Conservation (phyloP, 2,329 filamentous ascomycete species). For the Aspergillus fumigatiaffinis region DNA sequence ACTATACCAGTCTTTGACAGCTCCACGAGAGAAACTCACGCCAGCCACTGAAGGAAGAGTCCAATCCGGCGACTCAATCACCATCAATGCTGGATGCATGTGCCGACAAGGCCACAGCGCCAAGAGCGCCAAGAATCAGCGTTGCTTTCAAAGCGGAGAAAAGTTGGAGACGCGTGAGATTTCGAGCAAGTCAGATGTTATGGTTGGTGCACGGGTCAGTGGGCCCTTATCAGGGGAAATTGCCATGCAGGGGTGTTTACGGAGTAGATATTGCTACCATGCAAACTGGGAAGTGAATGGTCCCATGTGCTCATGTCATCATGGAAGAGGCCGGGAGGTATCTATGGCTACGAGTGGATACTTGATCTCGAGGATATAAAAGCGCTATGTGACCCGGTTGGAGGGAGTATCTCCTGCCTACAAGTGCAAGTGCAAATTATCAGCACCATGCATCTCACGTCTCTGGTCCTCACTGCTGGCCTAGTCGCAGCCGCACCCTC, state of each 20-base stretch:
- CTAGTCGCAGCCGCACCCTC: constrained; percentile 11
- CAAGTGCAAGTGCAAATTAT: background rate
- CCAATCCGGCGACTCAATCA: background rate
- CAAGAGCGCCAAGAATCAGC: background rate
- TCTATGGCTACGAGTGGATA: no score
- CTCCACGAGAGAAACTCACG: background rate
- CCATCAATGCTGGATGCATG: background rate
- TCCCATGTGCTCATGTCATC: no score
- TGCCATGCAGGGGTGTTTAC: no score
- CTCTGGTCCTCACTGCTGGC: constrained; percentile 8
- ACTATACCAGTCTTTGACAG: background rate
- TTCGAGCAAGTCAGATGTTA: background rate
- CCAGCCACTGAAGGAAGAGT: background rate
- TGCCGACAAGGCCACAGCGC: background rate
- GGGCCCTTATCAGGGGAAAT: no score
- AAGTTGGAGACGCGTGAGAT: background rate
- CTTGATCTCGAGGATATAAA: no score
- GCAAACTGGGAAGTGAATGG: no score
- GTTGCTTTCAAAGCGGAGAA: background rate
- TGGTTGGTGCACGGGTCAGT: background rate
- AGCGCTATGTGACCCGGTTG: no score
- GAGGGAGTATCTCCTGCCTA: no score
- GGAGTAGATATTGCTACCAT: no score
- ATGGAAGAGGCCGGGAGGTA: no score
- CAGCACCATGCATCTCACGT: constrained; percentile 10